Evolutionary conservation across 1,284 basidiomycete species (phyloP).

Genomic region (Trichosporon asahii): DNA sequence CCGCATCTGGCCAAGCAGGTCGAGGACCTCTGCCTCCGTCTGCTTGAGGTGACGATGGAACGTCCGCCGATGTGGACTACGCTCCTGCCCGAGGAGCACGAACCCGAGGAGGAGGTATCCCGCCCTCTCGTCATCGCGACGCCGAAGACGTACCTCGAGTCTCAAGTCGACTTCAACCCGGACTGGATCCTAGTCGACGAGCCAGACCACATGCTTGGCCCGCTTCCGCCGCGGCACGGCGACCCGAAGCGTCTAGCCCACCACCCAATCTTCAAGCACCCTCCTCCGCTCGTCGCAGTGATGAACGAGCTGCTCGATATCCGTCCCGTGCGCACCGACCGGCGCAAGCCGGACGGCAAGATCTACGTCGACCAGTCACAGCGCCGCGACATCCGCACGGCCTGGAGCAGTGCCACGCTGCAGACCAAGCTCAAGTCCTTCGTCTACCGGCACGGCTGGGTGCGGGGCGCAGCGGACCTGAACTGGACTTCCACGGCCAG

Average conservation of each 20-base stretch:
- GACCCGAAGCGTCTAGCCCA: conserved; percentile 8
- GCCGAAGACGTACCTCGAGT: conserved; percentile 15
- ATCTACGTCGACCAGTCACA: conserved; percentile 22
- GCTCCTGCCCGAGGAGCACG: not conserved
- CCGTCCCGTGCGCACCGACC: not conserved
- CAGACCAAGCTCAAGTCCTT: conserved; percentile 25
- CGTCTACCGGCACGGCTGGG: conserved; percentile 35
- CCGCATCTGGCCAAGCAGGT: conserved; percentile 36
- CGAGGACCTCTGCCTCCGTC: conserved; percentile 10
- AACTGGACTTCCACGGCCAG: conserved; percentile 29
- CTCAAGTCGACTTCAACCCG: not conserved
- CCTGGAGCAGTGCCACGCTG: conserved; percentile 36
- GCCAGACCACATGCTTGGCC: conserved; percentile 34
- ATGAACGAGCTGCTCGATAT: conserved; percentile 30
- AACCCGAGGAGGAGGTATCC: not conserved
- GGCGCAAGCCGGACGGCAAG: not conserved
- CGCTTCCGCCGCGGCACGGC: conserved; percentile 26
- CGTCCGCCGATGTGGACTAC: not conserved
- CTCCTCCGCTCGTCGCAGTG: conserved; percentile 26
- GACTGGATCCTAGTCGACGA: conserved; percentile 37
- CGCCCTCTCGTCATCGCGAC: conserved; percentile 28
- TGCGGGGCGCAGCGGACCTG: conserved; percentile 23
- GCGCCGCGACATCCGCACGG: conserved; percentile 27
- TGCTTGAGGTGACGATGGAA: not conserved
- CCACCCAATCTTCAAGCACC: conserved; percentile 31